These are phyloP conservation scores for Melampsora larici-populina DNA, from an alignment of 1,284 basidiomycete species.

Conservation along the genomic window DNA sequence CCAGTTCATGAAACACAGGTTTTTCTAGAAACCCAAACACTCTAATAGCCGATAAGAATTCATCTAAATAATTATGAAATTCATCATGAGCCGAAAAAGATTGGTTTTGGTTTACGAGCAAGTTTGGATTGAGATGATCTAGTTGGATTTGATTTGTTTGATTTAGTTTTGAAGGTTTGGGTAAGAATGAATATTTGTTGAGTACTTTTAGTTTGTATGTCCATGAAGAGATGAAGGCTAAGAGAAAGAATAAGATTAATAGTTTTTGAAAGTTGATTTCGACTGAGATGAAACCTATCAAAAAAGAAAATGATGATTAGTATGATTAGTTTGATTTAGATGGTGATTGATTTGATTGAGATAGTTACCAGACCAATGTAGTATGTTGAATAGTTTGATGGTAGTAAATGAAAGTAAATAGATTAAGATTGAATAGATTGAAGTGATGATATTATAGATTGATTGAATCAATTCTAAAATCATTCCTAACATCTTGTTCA, in stretches of 20 bases:
- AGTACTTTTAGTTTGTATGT: conserved; percentile 61
- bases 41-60: conserved; percentile 86
- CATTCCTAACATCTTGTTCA: too few species aligned
- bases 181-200: conserved; percentile 55
- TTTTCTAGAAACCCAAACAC: conserved; percentile 95
- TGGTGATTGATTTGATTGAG: background rate
- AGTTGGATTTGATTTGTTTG: conserved; percentile 66
- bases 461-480: background rate
- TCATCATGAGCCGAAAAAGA: conserved; percentile 61
- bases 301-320: conserved; percentile 10
- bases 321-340: background rate
- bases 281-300: conserved; percentile 31
- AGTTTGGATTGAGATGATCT: conserved; percentile 66
- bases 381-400: conserved; percentile 22
- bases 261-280: conserved; percentile 86
- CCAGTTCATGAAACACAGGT: conserved; percentile 90
- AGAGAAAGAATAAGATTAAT: conserved; percentile 68
- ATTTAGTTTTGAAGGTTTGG: conserved; percentile 56
- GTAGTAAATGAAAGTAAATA: conserved; percentile 24
- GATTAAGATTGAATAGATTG: conserved; percentile 19
- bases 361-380: conserved; percentile 34
- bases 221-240: conserved; percentile 66
- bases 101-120: conserved; percentile 60
- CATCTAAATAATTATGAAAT: conserved; percentile 91
- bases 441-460: conserved; percentile 10